Percentiles rank a stretch among this genome's conserved stretches.
Conservation (phyloP, 2,329 filamentous ascomycete species). For the Alternaria rosae region DNA sequence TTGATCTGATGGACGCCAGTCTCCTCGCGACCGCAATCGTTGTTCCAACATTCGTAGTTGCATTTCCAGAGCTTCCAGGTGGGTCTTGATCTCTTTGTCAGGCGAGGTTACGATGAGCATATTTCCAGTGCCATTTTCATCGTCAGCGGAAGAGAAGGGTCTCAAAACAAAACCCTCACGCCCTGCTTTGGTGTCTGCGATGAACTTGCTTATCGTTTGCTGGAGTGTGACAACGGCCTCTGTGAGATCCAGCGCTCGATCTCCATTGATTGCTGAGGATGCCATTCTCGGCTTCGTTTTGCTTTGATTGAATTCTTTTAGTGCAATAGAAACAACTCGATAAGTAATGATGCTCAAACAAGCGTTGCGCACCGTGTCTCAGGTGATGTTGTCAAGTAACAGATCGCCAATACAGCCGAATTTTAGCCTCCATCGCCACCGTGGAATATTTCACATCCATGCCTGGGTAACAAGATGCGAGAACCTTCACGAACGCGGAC, state of each 20-base stretch:
- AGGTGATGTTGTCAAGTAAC: not conserved
- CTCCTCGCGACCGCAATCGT: conserved; percentile 3
- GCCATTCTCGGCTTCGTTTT: not conserved
- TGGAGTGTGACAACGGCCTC: conserved; percentile 2
- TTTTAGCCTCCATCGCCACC: conserved; percentile 1
- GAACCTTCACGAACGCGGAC: not conserved
- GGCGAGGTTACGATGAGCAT: not conserved
- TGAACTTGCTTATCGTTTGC: not conserved
- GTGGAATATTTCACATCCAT: not conserved
- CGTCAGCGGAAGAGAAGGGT: not conserved
- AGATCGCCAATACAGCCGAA: not conserved
- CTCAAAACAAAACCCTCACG: not conserved
- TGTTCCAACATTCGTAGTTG: not conserved
- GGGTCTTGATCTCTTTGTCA: not conserved
- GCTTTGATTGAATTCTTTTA: not conserved
- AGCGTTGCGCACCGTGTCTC: not conserved
- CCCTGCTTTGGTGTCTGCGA: not conserved
- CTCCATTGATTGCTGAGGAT: not conserved
- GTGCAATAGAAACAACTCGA: not conserved
- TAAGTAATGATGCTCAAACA: not conserved
- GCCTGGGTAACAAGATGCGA: not conserved
- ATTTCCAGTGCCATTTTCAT: not conserved
- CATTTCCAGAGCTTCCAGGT: conserved; percentile 8
- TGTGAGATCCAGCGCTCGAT: conserved; percentile 1
- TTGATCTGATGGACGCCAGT: conserved; percentile 13